Evolutionary conservation across 148 eudicot species (phyloP).

Genomic region (Vaccinium corymbosum): DNA sequence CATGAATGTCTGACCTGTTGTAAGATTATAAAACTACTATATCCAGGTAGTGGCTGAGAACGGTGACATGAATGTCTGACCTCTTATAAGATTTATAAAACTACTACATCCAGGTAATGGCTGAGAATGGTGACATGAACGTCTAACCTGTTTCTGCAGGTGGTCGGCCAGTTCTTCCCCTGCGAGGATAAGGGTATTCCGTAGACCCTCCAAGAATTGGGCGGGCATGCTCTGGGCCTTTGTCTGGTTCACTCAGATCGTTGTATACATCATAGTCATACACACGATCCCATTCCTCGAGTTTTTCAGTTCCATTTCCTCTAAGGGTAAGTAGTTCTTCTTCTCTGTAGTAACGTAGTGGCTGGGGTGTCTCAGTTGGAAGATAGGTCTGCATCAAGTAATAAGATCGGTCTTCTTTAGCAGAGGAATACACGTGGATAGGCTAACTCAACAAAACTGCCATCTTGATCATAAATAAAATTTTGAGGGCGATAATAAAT

Average conservation of each 20-base stretch:
- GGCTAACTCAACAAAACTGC: neutral
- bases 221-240: constrained; percentile 41
- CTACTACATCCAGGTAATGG: neutral
- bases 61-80: too few species aligned
- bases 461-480: neutral
- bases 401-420: neutral
- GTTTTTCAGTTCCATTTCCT: constrained; percentile 67
- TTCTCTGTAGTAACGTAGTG: constrained; percentile 46
- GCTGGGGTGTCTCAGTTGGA: constrained; percentile 59
- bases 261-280: constrained; percentile 81
- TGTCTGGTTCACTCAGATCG: constrained; percentile 73
- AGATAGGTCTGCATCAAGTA: constrained; percentile 46
- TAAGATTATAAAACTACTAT: neutral
- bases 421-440: neutral
- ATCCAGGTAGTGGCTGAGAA: neutral
- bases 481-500: neutral
- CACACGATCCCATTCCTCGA: constrained; percentile 85
- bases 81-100: neutral
- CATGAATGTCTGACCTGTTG: too few species aligned
- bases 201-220: constrained; percentile 72
- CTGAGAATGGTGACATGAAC: neutral
- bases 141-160: constrained; percentile 53
- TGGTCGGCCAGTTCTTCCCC: constrained; percentile 68
- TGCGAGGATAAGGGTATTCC: constrained; percentile 76
- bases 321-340: constrained; percentile 65